Percentiles rank a stretch among this genome's conserved stretches.
Conservation (phyloP, 495 filamentous ascomycete species). For the Penicillium pancosmium region DNA sequence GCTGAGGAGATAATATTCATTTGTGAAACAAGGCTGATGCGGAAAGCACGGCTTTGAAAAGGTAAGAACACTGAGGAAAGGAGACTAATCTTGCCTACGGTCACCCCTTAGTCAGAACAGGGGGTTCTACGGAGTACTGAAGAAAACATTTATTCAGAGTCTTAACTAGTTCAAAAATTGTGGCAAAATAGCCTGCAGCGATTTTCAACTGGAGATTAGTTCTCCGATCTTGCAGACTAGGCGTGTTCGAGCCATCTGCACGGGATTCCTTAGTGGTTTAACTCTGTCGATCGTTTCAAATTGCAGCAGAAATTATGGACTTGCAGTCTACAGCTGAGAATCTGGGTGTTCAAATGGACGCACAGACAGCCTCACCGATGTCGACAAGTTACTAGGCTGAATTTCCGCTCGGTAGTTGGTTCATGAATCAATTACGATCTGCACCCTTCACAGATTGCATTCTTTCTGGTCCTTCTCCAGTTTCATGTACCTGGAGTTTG, state of each 20-base stretch:
- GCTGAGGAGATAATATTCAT: not conserved
- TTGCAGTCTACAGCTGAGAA: not conserved
- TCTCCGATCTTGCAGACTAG: not conserved
- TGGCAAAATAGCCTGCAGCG: not conserved
- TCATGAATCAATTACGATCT: conserved; percentile 17
- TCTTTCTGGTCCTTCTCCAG: not conserved
- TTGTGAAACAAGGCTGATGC: not conserved
- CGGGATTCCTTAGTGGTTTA: not conserved
- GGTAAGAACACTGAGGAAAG: not conserved
- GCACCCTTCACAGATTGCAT: conserved; percentile 11
- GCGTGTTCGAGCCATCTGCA: not conserved
- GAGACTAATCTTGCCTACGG: not conserved
- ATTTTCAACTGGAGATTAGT: not conserved
- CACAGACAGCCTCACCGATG: not conserved
- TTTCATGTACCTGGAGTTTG: not conserved
- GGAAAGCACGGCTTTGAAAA: not conserved
- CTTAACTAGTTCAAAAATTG: not conserved
- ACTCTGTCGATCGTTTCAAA: conserved; percentile 12
- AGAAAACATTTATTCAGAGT: not conserved
- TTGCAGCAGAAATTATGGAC: not conserved
- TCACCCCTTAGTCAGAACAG: not conserved
- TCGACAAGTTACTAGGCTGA: not conserved
- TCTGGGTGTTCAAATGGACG: not conserved
- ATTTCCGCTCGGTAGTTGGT: not conserved
- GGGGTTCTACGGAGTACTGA: not conserved